Evolutionary conservation across 345 rosid species (phyloP), one percentile per base, ranked within the genome.

Genomic region (Acer negundo): DNA sequence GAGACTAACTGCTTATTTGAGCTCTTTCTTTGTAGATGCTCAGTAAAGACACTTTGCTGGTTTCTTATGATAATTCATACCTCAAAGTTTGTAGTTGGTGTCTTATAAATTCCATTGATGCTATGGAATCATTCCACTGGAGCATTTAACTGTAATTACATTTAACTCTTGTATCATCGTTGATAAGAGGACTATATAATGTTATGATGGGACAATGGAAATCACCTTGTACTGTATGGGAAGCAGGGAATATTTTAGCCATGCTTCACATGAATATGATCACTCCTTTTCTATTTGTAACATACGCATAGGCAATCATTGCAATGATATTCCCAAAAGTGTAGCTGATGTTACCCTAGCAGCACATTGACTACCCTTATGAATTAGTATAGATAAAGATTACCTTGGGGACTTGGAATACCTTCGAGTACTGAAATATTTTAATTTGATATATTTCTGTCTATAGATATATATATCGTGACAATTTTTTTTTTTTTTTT

Each of bases 301-400:
- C 42, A 61, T 49, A 78, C 16, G 35, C 55, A 70, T n/a, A 42
- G 56, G 73, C 10, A 31, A 71, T 55, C 56, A 28, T 13, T 64
- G 62, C 61, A 67, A 56, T 71, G 38, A 7, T 56, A 63, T 68
- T 26, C 38, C 70, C 46, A 11, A 51, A 19, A 67, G 28, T 66
- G 68, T 80, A 42, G 42, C 62, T 58, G 72, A 72, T 71, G 44
- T 31, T 61, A 55, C 19, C 11, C 67, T 73, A 68, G 70, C 75
- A 56, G 51, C 71, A 19, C 9, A 17, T 23, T 44, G 42, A 42
- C 67, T 64, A 47, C n/a, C 62, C 58, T 73, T 26, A 69, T 24
- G 67, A 72, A 38, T 66, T 67, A n/a, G 23, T 2, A 13, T 38
- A 55, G 49, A 75, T 12, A 31, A 19, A 62, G 16, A 31, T 38